Conservation (phyloP, 2,329 filamentous ascomycete genomes). For the Hypoxylon sp. region DNA sequence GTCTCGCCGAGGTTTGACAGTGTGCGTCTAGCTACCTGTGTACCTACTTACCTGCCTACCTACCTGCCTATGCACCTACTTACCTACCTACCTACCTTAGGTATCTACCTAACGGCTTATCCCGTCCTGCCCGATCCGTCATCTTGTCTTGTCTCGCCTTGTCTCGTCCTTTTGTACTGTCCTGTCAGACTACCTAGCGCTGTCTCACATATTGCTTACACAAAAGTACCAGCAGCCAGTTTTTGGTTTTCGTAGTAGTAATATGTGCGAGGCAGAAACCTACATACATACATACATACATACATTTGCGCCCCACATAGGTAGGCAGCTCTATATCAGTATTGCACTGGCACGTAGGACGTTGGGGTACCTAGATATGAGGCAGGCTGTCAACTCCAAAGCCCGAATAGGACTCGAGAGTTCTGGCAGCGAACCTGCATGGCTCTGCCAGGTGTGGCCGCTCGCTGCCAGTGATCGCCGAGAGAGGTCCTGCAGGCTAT, state of each 20-base stretch:
- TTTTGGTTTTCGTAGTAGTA: conserved; percentile 5
- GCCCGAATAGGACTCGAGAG: neutral
- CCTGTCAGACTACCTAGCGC: neutral
- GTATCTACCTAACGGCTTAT: neutral
- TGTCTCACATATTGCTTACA: conserved; percentile 1
- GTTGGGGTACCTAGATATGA: conserved; percentile 1
- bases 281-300: conserved; percentile 4
- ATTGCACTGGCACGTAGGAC: too few relatives aligned
- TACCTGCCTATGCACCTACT: too few relatives aligned
- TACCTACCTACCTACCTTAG: too few relatives aligned
- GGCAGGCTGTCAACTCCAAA: conserved; percentile 3
- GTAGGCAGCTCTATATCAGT: too few relatives aligned
- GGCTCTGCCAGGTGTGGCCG: neutral
- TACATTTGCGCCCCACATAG: too few relatives aligned
- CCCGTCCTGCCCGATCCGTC: conserved; percentile 14
- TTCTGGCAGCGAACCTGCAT: neutral
- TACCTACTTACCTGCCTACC: too few relatives aligned
- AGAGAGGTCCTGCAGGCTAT: conserved; percentile 21
- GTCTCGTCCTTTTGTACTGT: neutral
- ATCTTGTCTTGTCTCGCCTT: neutral
- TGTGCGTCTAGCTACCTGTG: neutral
- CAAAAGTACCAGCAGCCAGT: conserved; percentile 7
- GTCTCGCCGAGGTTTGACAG: conserved; percentile 14
- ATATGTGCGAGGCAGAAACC: conserved; percentile 21
- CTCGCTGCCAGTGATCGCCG: conserved; percentile 7